These are phyloP conservation scores for Citrus hindsii DNA, from an alignment of 345 rosid species.

Conservation along the genomic window DNA sequence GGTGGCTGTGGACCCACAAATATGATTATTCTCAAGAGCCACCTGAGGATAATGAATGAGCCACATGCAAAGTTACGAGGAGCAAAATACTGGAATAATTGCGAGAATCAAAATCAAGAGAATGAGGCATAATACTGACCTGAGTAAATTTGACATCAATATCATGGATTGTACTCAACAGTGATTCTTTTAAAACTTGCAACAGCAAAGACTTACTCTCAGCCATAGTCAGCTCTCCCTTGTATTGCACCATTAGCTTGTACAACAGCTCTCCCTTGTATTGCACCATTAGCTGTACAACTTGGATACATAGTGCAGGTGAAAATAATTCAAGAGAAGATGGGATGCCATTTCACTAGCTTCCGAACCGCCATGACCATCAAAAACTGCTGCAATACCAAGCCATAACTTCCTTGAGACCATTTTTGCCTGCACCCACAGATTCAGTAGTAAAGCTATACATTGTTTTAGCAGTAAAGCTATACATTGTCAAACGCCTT, in stretches of 20 bases:
- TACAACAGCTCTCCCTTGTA: too few relatives aligned
- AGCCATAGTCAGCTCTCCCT: neutral
- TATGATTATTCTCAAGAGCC: constrained; percentile 8
- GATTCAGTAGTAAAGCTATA: too few relatives aligned
- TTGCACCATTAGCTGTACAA: too few relatives aligned
- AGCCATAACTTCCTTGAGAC: constrained; percentile 5
- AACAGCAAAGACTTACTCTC: neutral
- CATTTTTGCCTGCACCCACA: constrained; percentile 11
- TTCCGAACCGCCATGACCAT: constrained; percentile 29
- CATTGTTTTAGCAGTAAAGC: neutral
- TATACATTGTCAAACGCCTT: neutral
- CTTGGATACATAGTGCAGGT: constrained; percentile 16
- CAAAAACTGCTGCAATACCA: constrained; percentile 24
- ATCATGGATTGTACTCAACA: constrained; percentile 17
- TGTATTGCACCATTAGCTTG: constrained; percentile 5
- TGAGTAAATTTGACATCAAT: constrained; percentile 20
- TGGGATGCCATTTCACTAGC: constrained; percentile 29
- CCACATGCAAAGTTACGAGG: neutral
- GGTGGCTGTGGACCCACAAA: constrained; percentile 22
- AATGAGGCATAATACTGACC: neutral
- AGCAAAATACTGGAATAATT: neutral
- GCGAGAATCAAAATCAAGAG: neutral
- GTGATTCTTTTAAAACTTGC: constrained; percentile 23
- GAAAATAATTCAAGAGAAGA: constrained; percentile 17
- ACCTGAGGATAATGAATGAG: constrained; percentile 12